Conservation (phyloP, 805 yeast genomes). For the Cephaloascus fragrans region DNA sequence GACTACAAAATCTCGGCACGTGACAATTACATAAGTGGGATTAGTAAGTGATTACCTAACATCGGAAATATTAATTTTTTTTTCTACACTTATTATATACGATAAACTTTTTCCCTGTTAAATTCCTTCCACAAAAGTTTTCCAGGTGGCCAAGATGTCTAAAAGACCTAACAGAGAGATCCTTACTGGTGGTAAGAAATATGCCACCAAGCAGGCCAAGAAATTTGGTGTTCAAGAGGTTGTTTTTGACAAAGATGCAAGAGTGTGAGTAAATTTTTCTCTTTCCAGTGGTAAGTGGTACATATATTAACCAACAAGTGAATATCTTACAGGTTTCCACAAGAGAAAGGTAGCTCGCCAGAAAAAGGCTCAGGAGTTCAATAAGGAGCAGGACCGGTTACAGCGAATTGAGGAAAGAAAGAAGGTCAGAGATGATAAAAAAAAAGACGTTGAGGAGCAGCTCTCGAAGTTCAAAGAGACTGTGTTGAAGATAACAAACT, state of each 20-base stretch:
- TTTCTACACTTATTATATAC: too few species aligned
- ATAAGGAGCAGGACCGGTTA: constrained; percentile 67
- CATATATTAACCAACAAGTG: constrained; percentile 20
- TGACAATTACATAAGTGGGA: too few species aligned
- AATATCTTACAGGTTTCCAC: constrained; percentile 90
- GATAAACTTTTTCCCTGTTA: too few species aligned
- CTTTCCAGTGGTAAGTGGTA: too few species aligned
- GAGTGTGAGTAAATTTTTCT: constrained; percentile 34
- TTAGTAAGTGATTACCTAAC: too few species aligned
- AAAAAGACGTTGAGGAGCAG: constrained; percentile 54
- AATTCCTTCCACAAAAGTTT: too few species aligned
- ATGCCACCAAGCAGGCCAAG: constrained; percentile 57
- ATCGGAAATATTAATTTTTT: too few species aligned
- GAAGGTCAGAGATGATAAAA: constrained; percentile 59
- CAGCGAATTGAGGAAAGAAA: constrained; percentile 71
- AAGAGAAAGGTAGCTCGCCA: constrained; percentile 84
- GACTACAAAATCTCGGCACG: too few species aligned
- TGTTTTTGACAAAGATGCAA: constrained; percentile 67
- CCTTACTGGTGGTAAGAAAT: constrained; percentile 78
- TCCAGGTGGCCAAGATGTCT: background rate
- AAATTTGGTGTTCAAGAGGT: constrained; percentile 75
- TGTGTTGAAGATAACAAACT: constrained; percentile 16
- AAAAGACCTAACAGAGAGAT: constrained; percentile 62
- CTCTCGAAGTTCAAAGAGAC: constrained; percentile 46
- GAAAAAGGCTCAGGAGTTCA: constrained; percentile 71